Evolutionary conservation across 2,329 filamentous ascomycete species (phyloP), one percentile per base, ranked within the genome.

Genomic region (Zalaria sp.): DNA sequence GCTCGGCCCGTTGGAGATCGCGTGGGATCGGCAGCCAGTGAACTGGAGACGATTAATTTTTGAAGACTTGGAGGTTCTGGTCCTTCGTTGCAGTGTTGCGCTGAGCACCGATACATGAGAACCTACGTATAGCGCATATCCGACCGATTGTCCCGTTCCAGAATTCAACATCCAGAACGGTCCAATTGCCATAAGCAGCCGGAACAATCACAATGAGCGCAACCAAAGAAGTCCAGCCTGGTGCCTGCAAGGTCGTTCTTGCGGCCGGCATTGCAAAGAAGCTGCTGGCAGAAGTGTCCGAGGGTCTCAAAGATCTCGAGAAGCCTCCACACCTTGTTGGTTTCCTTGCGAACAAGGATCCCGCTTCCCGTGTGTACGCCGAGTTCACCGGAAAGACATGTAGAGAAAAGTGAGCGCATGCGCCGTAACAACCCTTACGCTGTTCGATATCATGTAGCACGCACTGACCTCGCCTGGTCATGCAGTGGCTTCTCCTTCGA

Each of bases 341-440:
- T 45, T 94, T 95, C 64, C 71, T 98, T 43, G 87, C 89, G 51
- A 96, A 94, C 63, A 75, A 75, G 50, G 91, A 98, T 64, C 86
- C 88, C 27, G 85, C 87, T 34, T 89, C 89, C 28, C 71, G 83
- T 53, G 86, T 93, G 68, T 96, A 98, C 60, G 91, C 91, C 42
- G 85, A 95, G 62, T 95, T 86, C 85, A 95, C 89, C 34, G 84
- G 86, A 63, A 95, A 93, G 73, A 95, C 91, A 3, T 94, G 86
- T 63, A 75, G 80, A 62, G 89, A 96, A 62, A 93, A 95, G 88
- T 95, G 71, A 81, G 82, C 59, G 50, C 18, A 18, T 18, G 18
- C 18, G 18, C 18, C 18, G 18, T 18, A 18, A 18, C 18, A 18
- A 18, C 18, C 18, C 18, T 18, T 18, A 18, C 18, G 18, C 18